Evolutionary conservation across 441 rosid genomes (phyloP).

Genomic region (Arabidopsis hybrid): DNA sequence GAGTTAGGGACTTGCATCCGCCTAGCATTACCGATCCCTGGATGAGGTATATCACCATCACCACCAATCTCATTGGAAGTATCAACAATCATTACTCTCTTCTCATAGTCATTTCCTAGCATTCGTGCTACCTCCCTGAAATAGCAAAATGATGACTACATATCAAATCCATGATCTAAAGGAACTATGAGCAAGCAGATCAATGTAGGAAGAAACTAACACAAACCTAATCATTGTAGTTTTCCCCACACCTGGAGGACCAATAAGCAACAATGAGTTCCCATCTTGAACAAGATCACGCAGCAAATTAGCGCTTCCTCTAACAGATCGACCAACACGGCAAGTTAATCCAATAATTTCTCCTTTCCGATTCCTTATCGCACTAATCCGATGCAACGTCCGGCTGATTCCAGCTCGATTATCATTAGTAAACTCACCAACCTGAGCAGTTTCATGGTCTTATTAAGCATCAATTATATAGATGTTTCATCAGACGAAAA

Average conservation of each 20-base stretch:
- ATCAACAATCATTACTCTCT: slow-evolving; percentile 96
- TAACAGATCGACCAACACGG: slow-evolving; percentile 89
- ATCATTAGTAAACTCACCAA: slow-evolving; percentile 88
- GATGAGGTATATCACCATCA: slow-evolving; percentile 97
- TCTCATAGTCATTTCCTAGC: slow-evolving; percentile 87
- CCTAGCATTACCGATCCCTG: slow-evolving; percentile 92
- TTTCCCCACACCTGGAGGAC: slow-evolving; percentile 97
- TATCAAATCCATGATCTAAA: slow-evolving; percentile 13
- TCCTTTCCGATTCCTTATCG: slow-evolving; percentile 80
- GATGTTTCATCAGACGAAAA: neutral
- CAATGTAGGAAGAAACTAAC: slow-evolving; percentile 1
- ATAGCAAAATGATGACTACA: slow-evolving; percentile 5
- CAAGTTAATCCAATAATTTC: slow-evolving; percentile 89
- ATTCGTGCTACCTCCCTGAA: slow-evolving; percentile 89
- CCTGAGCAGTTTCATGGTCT: slow-evolving; percentile 49
- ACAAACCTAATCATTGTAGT: slow-evolving; percentile 88
- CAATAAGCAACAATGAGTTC: slow-evolving; percentile 83
- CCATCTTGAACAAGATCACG: slow-evolving; percentile 81
- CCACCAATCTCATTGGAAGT: slow-evolving; percentile 98
- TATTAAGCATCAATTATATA: slow-evolving; percentile 27
- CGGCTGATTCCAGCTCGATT: slow-evolving; percentile 93
- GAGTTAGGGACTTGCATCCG: slow-evolving; percentile 94
- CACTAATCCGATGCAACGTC: slow-evolving; percentile 88
- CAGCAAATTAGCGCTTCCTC: slow-evolving; percentile 79
- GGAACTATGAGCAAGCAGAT: slow-evolving; percentile 7